phyloP scores from a whole-genome alignment of 2,329 filamentous ascomycete species.

The Calonectria pauciramosa region DNA sequence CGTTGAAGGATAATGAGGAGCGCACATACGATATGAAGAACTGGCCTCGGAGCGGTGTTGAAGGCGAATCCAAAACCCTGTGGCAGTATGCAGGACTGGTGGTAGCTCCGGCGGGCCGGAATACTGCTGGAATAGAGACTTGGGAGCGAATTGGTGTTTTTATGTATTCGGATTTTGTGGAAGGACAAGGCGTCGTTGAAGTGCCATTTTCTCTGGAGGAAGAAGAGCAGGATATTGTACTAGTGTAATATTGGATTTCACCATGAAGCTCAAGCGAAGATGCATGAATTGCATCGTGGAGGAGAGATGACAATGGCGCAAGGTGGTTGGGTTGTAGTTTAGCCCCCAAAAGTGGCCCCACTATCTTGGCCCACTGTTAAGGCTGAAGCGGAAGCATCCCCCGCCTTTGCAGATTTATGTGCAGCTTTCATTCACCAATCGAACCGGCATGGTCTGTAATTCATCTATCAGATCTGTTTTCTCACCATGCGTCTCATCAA shows the following conservation, averaged over 20 bases:
- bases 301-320: background rate
- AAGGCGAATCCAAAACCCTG: background rate
- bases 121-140: background rate
- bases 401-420: background rate
- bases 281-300: background rate
- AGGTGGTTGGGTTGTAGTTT: background rate
- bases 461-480: background rate
- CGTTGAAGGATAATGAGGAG: background rate
- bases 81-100: background rate
- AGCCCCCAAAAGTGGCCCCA: background rate
- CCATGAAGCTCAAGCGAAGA: background rate
- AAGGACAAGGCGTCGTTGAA: background rate
- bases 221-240: background rate
- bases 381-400: background rate
- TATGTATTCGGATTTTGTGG: background rate
- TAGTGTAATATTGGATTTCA: background rate
- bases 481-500: slow-evolving; percentile 45
- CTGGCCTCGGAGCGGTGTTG: background rate
- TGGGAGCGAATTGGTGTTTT: background rate
- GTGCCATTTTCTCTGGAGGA: background rate
- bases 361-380: background rate
- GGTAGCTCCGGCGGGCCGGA: background rate
- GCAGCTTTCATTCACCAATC: background rate
- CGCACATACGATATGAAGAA: background rate
- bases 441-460: background rate